phyloP scores from a whole-genome alignment of 2,329 filamentous ascomycete genomes.

The Sporothrix variecibatus region DNA sequence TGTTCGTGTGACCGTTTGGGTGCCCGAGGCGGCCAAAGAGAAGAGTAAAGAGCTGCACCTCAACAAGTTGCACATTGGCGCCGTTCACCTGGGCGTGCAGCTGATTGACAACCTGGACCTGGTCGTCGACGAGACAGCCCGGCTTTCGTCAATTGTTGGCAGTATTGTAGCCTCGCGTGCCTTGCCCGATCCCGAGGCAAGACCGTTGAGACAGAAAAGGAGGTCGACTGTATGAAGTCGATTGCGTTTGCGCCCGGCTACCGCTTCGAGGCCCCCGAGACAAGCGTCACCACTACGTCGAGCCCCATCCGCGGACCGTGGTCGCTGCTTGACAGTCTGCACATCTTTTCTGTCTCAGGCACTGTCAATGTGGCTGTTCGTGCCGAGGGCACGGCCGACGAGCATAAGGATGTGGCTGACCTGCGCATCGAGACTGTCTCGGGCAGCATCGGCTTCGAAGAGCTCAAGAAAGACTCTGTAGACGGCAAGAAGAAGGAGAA shows the following conservation, averaged over 20 bases:
- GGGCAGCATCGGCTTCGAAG: constrained; percentile 44
- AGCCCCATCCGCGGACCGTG: constrained; percentile 51
- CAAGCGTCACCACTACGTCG: constrained; percentile 46
- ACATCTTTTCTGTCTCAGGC: constrained; percentile 49
- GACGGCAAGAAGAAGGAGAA: background rate
- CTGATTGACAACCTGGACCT: constrained; percentile 46
- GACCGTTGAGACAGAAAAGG: background rate
- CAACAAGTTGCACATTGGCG: constrained; percentile 41
- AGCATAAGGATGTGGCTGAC: constrained; percentile 41
- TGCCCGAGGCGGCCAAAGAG: constrained; percentile 41
- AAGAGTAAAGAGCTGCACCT: constrained; percentile 36
- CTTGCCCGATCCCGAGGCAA: background rate
- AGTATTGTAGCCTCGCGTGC: constrained; percentile 42
- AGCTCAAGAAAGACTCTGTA: constrained; percentile 7
- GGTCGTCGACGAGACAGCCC: constrained; percentile 34
- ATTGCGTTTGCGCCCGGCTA: constrained; percentile 38
- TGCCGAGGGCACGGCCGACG: constrained; percentile 31
- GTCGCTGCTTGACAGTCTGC: constrained; percentile 53
- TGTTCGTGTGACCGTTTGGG: constrained; percentile 50
- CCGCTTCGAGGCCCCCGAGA: constrained; percentile 46
- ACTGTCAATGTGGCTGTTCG: constrained; percentile 43
- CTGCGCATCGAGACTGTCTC: constrained; percentile 48
- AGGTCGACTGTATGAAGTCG: background rate
- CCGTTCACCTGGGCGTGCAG: constrained; percentile 44
- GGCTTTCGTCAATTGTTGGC: constrained; percentile 44